phyloP scores from a whole-genome alignment of 257 asterid species.

The Datura wrightii region DNA sequence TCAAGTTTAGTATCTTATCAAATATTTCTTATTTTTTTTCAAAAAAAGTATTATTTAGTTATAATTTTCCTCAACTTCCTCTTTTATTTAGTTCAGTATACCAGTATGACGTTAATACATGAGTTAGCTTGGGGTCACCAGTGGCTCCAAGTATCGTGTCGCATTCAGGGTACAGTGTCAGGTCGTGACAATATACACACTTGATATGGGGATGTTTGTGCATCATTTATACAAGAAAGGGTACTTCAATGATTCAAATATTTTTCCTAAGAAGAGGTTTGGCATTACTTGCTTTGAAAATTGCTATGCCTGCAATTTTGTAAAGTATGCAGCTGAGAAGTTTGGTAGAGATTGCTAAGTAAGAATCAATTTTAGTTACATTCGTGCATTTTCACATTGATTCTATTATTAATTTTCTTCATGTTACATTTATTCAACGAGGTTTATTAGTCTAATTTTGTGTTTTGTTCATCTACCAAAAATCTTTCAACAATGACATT shows the following conservation, averaged over 20 bases:
- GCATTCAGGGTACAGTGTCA: too few relatives aligned
- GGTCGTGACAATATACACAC: too few relatives aligned
- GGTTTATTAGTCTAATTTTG: neutral
- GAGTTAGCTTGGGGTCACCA: too few relatives aligned
- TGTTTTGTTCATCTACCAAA: conserved; percentile 5
- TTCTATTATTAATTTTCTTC: neutral
- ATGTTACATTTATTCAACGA: neutral
- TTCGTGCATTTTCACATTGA: neutral
- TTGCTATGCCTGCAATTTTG: conserved; percentile 62
- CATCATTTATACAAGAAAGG: too few relatives aligned
- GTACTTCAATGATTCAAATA: conserved; percentile 59
- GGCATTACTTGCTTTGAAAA: conserved; percentile 55
- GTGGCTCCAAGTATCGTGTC: too few relatives aligned
- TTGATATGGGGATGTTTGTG: conserved; percentile 66
- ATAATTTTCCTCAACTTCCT: too few relatives aligned
- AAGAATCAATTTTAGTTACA: conserved; percentile 35
- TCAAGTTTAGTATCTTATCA: too few relatives aligned
- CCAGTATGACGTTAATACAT: too few relatives aligned
- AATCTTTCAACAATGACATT: neutral
- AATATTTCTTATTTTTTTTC: too few relatives aligned
- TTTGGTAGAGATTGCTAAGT: conserved; percentile 83
- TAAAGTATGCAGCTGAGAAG: conserved; percentile 65
- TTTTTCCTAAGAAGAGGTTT: conserved; percentile 48
- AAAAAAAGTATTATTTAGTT: too few relatives aligned
- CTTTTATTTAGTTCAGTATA: too few relatives aligned